phyloP scores from a whole-genome alignment of 768 basidiomycete species.

The Wakefieldia striispora region DNA sequence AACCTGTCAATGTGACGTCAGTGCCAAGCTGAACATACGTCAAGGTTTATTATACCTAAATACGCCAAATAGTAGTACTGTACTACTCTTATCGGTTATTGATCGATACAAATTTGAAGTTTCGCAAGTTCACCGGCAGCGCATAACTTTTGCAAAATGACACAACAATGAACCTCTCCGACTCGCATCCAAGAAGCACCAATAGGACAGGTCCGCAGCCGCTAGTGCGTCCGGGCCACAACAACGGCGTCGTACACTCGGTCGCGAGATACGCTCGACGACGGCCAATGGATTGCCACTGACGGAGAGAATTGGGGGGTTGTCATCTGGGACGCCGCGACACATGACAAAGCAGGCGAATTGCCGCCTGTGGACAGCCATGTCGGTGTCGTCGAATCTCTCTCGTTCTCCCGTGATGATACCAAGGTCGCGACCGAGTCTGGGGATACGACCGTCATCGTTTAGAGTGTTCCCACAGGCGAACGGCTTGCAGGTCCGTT shows the following conservation, averaged over 20 bases:
- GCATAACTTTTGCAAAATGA: neutral
- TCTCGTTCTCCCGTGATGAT: neutral
- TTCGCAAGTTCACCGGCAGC: no score
- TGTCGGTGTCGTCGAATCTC: neutral
- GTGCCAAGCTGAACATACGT: no score
- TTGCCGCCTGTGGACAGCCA: no score
- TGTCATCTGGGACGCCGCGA: conserved; percentile 1
- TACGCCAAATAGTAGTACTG: no score
- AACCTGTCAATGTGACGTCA: no score
- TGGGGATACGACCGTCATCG: conserved; percentile 1
- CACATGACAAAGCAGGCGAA: neutral
- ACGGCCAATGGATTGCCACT: conserved; percentile 11
- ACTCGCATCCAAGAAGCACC: neutral
- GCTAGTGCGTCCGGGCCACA: conserved; percentile 2
- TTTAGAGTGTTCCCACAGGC: conserved; percentile 3
- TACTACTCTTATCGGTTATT: no score
- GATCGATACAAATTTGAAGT: no score
- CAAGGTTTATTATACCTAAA: no score
- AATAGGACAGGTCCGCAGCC: neutral
- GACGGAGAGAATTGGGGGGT: conserved; percentile 5
- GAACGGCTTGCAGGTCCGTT: neutral
- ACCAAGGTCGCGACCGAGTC: neutral
- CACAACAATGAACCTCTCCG: neutral
- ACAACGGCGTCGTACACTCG: conserved; percentile 1
- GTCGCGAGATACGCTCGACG: neutral